Conservation (phyloP, 495 filamentous ascomycete species). For the Penicillium turbatum region DNA sequence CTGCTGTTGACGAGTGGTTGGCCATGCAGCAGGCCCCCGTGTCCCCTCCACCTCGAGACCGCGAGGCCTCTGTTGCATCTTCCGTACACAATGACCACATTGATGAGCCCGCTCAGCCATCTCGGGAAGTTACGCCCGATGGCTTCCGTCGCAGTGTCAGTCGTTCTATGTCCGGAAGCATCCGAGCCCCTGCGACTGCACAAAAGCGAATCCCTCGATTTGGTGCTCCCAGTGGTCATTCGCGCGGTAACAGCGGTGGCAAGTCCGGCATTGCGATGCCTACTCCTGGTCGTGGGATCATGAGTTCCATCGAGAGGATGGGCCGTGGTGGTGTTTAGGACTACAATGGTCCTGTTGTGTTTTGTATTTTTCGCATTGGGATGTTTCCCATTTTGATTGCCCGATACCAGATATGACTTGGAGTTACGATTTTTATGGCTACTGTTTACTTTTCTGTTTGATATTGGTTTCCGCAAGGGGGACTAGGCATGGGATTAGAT, state of each 20-base stretch:
- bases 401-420: slow-evolving; percentile 11
- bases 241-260: slow-evolving; percentile 37
- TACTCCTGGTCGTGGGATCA: slow-evolving; percentile 54
- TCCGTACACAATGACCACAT: slow-evolving; percentile 9
- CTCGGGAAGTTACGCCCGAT: slow-evolving; percentile 20
- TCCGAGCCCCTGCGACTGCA: slow-evolving; percentile 32
- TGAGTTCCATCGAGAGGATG: slow-evolving; percentile 71
- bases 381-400: slow-evolving; percentile 17
- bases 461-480: not conserved
- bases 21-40: slow-evolving; percentile 41
- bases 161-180: slow-evolving; percentile 28
- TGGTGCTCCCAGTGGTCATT: slow-evolving; percentile 30
- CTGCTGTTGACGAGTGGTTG: slow-evolving; percentile 87
- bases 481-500: not conserved
- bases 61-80: slow-evolving; percentile 21
- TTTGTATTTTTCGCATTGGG: not conserved
- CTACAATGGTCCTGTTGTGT: not conserved
- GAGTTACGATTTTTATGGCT: slow-evolving; percentile 12
- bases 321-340: slow-evolving; percentile 38
- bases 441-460: not conserved
- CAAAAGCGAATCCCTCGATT: slow-evolving; percentile 36
- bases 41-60: slow-evolving; percentile 12
- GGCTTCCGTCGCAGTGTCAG: slow-evolving; percentile 25
- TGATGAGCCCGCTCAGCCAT: slow-evolving; percentile 12
- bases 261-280: slow-evolving; percentile 43